A percentile compares a stretch with the other conserved stretches of the same genome.
Evolutionary conservation across 208 protist genomes (phyloP).

Genomic region (Trypanosoma lewisi): DNA sequence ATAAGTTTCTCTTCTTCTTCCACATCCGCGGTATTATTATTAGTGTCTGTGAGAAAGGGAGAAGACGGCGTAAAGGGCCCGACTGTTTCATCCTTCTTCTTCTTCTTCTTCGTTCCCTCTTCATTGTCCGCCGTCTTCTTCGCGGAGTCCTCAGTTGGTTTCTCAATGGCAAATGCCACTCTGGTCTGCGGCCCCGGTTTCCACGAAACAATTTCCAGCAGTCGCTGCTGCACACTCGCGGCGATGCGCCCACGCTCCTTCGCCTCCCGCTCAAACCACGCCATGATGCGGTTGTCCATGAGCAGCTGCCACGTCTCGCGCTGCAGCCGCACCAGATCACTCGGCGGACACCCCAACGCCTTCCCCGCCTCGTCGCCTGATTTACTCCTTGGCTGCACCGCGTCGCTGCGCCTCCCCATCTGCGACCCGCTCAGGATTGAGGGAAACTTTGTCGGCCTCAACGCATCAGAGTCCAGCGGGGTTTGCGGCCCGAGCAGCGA

Average conservation of each 20-base stretch:
- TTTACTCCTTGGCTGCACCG: too few relatives aligned
- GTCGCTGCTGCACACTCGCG: constrained; percentile 58
- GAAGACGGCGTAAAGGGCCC: not conserved
- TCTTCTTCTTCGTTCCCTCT: not conserved
- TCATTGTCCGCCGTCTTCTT: not conserved
- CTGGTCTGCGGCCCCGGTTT: constrained; percentile 2
- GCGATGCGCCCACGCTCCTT: constrained; percentile 55
- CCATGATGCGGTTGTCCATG: constrained; percentile 82
- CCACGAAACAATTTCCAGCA: constrained; percentile 62
- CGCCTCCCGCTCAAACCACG: constrained; percentile 83
- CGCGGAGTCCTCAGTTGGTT: not conserved
- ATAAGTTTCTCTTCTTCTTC: constrained; percentile 27
- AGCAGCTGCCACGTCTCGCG: constrained; percentile 79
- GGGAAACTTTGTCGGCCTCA: not conserved
- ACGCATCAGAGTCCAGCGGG: too few relatives aligned
- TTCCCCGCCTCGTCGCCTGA: not conserved
- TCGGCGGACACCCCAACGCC: not conserved
- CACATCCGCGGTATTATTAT: not conserved
- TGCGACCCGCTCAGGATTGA: not conserved
- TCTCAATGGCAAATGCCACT: constrained; percentile 1
- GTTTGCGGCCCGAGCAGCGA: not conserved
- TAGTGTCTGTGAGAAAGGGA: not conserved
- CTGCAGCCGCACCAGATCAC: constrained; percentile 52
- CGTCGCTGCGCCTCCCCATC: not conserved
- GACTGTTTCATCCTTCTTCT: not conserved